Percentiles rank a stretch among this genome's conserved stretches.
These are phyloP conservation scores for Haplosporangium gracile DNA, from an alignment of 192 early-diverging fungal genomes.

Conservation along the genomic window DNA sequence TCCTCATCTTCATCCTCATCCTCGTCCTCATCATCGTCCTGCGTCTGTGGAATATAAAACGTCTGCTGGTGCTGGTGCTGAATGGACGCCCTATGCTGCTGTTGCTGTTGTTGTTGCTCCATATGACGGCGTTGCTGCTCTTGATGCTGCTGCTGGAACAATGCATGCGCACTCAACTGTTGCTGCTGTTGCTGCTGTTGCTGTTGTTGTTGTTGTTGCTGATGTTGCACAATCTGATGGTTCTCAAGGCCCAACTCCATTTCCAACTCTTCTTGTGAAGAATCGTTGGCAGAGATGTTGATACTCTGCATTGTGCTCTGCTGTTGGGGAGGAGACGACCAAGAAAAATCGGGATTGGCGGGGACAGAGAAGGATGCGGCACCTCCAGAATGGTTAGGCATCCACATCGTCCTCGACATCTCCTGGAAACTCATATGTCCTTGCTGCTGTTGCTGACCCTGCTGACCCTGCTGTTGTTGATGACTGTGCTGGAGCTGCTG, in stretches of 20 bases:
- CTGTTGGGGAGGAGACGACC: slow-evolving; percentile 13
- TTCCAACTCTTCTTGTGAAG: slow-evolving; percentile 24
- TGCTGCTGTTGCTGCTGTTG: slow-evolving; percentile 26
- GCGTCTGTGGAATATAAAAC: slow-evolving; percentile 49
- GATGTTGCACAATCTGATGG: neutral
- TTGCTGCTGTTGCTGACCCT: slow-evolving; percentile 14
- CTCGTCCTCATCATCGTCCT: slow-evolving; percentile 48
- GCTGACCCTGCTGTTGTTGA: slow-evolving; percentile 17
- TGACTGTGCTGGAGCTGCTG: neutral
- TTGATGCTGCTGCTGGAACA: slow-evolving; percentile 48
- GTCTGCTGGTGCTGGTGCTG: slow-evolving; percentile 48
- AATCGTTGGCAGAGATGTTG: slow-evolving; percentile 40
- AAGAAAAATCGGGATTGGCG: slow-evolving; percentile 1
- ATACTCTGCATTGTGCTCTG: slow-evolving; percentile 34
- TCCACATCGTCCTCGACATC: slow-evolving; percentile 28
- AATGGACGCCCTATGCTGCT: slow-evolving; percentile 28
- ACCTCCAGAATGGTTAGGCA: slow-evolving; percentile 22
- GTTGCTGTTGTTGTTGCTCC: slow-evolving; percentile 21
- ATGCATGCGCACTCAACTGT: slow-evolving; percentile 21
- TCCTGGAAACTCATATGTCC: slow-evolving; percentile 2
- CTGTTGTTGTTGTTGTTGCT: neutral
- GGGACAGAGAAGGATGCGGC: slow-evolving; percentile 24
- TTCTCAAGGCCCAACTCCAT: slow-evolving; percentile 18
- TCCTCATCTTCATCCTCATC: slow-evolving; percentile 29
- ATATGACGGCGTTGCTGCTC: slow-evolving; percentile 22